A percentile compares a stretch with the other conserved stretches of the same genome.
These are phyloP conservation scores for Lizanozyma gosingica DNA, from an alignment of 1,139 yeast species.

Conservation along the genomic window DNA sequence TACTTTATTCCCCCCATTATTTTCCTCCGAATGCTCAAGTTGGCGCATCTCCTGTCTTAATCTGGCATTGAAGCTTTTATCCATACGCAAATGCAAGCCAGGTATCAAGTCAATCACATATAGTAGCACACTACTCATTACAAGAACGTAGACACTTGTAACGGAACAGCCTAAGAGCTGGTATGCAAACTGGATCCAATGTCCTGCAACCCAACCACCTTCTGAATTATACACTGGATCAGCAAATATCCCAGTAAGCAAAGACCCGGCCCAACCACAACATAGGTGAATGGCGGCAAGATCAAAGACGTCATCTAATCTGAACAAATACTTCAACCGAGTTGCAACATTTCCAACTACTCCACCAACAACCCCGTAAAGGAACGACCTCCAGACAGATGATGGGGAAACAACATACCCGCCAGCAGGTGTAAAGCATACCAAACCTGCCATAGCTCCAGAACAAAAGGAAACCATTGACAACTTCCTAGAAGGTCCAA, in stretches of 20 bases:
- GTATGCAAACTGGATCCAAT: constrained; percentile 40
- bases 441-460: constrained; percentile 37
- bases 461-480: constrained; percentile 36
- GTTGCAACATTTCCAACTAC: constrained; percentile 30
- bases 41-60: constrained; percentile 9
- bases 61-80: constrained; percentile 30
- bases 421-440: constrained; percentile 39
- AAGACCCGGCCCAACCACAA: constrained; percentile 35
- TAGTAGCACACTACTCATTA: constrained; percentile 27
- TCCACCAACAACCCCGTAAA: constrained; percentile 34
- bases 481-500: constrained; percentile 18
- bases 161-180: constrained; percentile 39
- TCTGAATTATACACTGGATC: constrained; percentile 20
- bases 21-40: constrained; percentile 5
- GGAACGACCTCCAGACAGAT: constrained; percentile 35
- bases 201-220: constrained; percentile 44
- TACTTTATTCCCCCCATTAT: constrained; percentile 3
- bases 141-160: constrained; percentile 30
- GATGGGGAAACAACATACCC: constrained; percentile 30
- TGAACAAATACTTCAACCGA: constrained; percentile 29
- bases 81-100: constrained; percentile 38
- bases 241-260: constrained; percentile 37
- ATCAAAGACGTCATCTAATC: constrained; percentile 38
- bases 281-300: constrained; percentile 40
- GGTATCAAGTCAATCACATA: constrained; percentile 37